Evolutionary conservation across 2,329 filamentous ascomycete genomes (phyloP).

Genomic region (Ophiostoma ulmi): DNA sequence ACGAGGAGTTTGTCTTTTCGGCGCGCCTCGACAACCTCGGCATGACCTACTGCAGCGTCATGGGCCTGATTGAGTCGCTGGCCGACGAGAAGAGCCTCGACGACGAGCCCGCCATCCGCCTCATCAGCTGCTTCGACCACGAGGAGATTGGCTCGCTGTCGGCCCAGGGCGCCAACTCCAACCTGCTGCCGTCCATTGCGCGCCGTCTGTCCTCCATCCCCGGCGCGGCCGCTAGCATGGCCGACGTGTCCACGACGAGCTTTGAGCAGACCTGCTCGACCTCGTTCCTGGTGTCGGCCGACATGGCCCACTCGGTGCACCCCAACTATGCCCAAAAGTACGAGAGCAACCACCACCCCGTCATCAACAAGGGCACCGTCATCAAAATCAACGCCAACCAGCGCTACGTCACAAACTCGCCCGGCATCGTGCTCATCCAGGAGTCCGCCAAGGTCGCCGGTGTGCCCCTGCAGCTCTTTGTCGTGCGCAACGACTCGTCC

Average conservation of each 20-base stretch:
- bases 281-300: conserved; percentile 90
- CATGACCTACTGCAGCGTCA: conserved; percentile 90
- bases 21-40: conserved; percentile 92
- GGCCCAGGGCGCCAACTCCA: conserved; percentile 89
- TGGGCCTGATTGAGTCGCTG: conserved; percentile 78
- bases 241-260: conserved; percentile 69
- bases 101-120: conserved; percentile 61
- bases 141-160: conserved; percentile 93
- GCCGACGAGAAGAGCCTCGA: conserved; percentile 63
- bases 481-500: conserved; percentile 89
- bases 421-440: conserved; percentile 86
- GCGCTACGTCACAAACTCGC: conserved; percentile 92
- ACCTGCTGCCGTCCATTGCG: conserved; percentile 80
- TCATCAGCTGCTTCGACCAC: conserved; percentile 95
- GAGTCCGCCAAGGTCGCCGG: conserved; percentile 70
- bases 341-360: conserved; percentile 81
- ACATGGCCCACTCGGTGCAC: conserved; percentile 96
- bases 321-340: conserved; percentile 93
- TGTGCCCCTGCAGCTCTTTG: conserved; percentile 90
- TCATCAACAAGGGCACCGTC: conserved; percentile 94
- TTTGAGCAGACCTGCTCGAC: conserved; percentile 89
- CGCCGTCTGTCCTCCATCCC: conserved; percentile 79
- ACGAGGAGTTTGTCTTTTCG: conserved; percentile 93
- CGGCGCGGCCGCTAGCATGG: conserved; percentile 43
- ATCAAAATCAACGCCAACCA: conserved; percentile 99